Evolutionary conservation across 495 filamentous ascomycete genomes (phyloP), one percentile per base, ranked within the genome.

Genomic region (Aeminium ludgeri): DNA sequence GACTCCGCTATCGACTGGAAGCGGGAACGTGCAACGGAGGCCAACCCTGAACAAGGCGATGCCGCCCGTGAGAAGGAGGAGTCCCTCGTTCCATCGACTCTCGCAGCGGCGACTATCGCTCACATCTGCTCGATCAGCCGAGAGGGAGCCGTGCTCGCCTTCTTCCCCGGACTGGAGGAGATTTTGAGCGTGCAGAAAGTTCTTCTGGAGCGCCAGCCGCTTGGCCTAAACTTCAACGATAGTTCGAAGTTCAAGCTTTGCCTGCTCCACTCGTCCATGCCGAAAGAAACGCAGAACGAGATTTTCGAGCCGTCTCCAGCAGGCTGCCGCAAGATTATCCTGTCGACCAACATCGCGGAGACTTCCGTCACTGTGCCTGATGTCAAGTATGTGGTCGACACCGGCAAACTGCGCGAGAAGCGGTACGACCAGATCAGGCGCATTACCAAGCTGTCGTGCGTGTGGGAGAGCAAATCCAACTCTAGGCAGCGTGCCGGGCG

Each of bases 301-400:
- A 57, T 73, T 17, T 64, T 67, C 44, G 54, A 57, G 2, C 50
- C 61, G 4, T 52, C 65, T 7, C 65, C 66, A 12, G 20, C 48
- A 34, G 70, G 67, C 15, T 68, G 67, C 31, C 60, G 73, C 30
- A 67, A 73, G 44, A 61, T 76, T 20, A 66, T 76, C 30, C 55
- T 76, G 10, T 59, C 72, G 10, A 76, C 72, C 0, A 73, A 76
- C 46, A 68, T 76, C 38, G 70, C 72, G 2, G 72, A 76, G 48
- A 74, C 72, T 0, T 74, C 72, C 3, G 50, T 76, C 20, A 76
- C 72, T 2, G 66, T 76, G 30, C 65, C 72, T 8, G 73, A 76
- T 42, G 68, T 76, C 20, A 60, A 63, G 40, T 68, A 64, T 44
- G 70, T 76, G 13, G 56, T 76, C 20, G 72, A 76, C 44, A 56